A percentile compares a stretch with the other conserved stretches of the same genome.
phyloP scores from a whole-genome alignment of 306 rosid genomes.

The Neltuma alba region DNA sequence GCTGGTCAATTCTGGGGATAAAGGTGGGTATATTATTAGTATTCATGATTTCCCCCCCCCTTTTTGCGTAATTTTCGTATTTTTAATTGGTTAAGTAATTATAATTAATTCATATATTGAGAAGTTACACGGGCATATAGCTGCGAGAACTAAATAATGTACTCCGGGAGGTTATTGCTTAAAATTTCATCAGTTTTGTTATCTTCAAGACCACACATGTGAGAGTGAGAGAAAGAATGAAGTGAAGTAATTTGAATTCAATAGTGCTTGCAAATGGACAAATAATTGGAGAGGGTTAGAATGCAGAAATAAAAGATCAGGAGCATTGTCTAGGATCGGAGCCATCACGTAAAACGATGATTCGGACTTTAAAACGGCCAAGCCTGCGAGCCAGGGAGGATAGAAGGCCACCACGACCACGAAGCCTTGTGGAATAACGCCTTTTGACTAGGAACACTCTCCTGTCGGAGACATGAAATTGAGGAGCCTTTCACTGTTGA shows the following conservation, averaged over 20 bases:
- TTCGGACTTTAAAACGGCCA: constrained; percentile 42
- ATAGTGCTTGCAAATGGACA: background rate
- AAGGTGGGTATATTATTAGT: too few species aligned
- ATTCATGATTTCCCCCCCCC: too few species aligned
- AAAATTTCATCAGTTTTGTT: too few species aligned
- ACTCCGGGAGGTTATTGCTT: too few species aligned
- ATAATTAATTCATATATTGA: too few species aligned
- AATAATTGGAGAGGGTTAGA: background rate
- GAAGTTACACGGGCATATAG: background rate
- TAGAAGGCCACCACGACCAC: constrained; percentile 33
- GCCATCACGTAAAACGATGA: constrained; percentile 11
- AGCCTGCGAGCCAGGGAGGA: constrained; percentile 32
- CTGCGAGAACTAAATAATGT: background rate
- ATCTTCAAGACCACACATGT: too few species aligned
- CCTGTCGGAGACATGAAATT: background rate
- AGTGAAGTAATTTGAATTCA: background rate
- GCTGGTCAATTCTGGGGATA: too few species aligned
- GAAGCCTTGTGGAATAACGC: constrained; percentile 33
- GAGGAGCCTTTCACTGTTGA: background rate
- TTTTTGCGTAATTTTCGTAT: background rate
- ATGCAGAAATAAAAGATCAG: background rate
- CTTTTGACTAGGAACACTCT: constrained; percentile 13
- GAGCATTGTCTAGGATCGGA: background rate
- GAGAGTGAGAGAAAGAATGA: background rate
- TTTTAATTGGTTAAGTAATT: too few species aligned